phyloP scores from a whole-genome alignment of 331 rosid species.

The Pyrus hybrid region DNA sequence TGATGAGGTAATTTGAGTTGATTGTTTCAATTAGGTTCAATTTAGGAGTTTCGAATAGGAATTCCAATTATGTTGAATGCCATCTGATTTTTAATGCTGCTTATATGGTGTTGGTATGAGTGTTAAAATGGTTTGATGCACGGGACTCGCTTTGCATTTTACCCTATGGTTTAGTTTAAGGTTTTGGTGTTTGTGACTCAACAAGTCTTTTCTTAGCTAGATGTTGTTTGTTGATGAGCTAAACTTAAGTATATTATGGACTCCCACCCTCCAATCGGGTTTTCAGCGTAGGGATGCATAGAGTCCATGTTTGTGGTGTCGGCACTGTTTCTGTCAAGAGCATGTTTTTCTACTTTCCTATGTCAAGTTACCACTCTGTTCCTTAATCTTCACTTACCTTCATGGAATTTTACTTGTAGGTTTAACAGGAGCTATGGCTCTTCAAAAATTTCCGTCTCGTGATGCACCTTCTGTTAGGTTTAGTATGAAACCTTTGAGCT shows the following conservation, averaged over 20 bases:
- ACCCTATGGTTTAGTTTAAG: neutral
- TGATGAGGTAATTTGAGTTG: neutral
- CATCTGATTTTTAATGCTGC: neutral
- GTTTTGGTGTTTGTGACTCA: neutral
- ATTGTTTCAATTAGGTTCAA: neutral
- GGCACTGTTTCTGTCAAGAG: neutral
- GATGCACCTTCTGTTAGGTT: slow-evolving; percentile 45
- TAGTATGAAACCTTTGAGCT: slow-evolving; percentile 47
- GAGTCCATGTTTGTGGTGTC: neutral
- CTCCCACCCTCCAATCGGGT: neutral
- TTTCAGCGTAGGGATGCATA: neutral
- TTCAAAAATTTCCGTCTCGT: slow-evolving; percentile 62
- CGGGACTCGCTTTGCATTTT: neutral
- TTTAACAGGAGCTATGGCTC: slow-evolving; percentile 72
- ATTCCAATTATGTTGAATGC: neutral
- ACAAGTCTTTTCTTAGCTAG: neutral
- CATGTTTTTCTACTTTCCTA: neutral
- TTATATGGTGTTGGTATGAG: neutral
- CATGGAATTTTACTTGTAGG: slow-evolving; percentile 20
- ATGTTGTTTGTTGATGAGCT: neutral
- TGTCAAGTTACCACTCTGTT: neutral
- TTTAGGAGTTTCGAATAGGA: neutral
- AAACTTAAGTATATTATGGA: neutral
- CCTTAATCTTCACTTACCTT: neutral
- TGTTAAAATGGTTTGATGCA: neutral